Conservation (phyloP, 768 basidiomycete species). For the Brasilioporus rufonigricans region DNA sequence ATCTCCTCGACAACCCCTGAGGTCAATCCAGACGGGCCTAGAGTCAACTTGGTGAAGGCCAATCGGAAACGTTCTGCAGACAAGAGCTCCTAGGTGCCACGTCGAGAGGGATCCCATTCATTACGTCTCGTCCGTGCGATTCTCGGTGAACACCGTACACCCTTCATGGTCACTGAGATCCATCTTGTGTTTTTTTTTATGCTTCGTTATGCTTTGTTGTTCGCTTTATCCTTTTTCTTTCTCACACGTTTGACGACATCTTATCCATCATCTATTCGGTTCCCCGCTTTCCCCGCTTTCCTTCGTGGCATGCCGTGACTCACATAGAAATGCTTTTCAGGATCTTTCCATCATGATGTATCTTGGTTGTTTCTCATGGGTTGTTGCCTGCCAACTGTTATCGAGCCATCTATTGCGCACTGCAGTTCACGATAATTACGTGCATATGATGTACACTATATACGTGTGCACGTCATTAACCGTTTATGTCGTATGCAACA, state of each 20-base stretch:
- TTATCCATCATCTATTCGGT: slow-evolving; percentile 35
- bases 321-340: slow-evolving; percentile 22
- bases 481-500: slow-evolving; percentile 7
- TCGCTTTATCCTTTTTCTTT: slow-evolving; percentile 12
- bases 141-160: slow-evolving; percentile 1
- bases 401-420: slow-evolving; percentile 4
- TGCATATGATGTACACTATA: not conserved
- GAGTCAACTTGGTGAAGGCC: slow-evolving; percentile 21
- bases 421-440: not conserved
- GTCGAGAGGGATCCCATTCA: not conserved
- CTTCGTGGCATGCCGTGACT: slow-evolving; percentile 27
- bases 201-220: slow-evolving; percentile 25
- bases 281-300: not conserved
- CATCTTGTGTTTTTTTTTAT: slow-evolving; percentile 14
- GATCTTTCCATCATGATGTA: slow-evolving; percentile 6
- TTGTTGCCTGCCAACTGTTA: slow-evolving; percentile 7
- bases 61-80: slow-evolving; percentile 29
- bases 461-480: not conserved
- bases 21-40: slow-evolving; percentile 23
- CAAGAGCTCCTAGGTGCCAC: slow-evolving; percentile 22
- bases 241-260: slow-evolving; percentile 12
- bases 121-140: slow-evolving; percentile 12
- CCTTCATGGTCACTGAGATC: slow-evolving; percentile 1
- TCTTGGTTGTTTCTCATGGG: slow-evolving; percentile 18
- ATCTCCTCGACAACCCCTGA: slow-evolving; percentile 27